phyloP scores from a whole-genome alignment of 257 asterid genomes.

The Eucommia ulmoides region DNA sequence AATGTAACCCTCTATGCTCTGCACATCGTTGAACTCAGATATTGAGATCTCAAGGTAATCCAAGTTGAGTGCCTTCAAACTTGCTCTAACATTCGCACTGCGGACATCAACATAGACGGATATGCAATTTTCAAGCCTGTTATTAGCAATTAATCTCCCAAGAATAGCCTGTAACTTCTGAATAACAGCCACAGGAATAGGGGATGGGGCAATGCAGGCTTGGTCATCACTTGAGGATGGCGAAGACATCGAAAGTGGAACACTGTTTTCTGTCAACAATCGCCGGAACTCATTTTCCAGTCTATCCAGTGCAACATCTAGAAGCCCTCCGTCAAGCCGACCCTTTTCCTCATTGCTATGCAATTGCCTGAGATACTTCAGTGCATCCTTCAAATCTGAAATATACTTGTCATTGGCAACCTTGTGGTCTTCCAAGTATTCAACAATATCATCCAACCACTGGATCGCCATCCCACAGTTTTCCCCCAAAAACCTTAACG shows the following conservation, averaged over 20 bases:
- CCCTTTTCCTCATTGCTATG: conserved; percentile 23
- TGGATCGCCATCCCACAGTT: conserved; percentile 44
- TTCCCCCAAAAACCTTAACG: conserved; percentile 49
- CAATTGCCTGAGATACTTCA: conserved; percentile 33
- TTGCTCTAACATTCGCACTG: conserved; percentile 29
- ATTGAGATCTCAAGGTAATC: conserved; percentile 44
- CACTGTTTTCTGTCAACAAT: conserved; percentile 19
- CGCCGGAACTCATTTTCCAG: conserved; percentile 42
- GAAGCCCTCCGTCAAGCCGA: conserved; percentile 26
- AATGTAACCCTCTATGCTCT: conserved; percentile 33
- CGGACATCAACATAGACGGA: conserved; percentile 41
- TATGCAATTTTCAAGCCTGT: conserved; percentile 36
- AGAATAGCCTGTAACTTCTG: conserved; percentile 40
- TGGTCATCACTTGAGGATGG: conserved; percentile 1
- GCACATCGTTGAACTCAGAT: conserved; percentile 45
- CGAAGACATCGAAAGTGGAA: conserved; percentile 7
- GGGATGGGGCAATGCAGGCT: conserved; percentile 7
- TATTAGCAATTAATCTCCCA: conserved; percentile 31
- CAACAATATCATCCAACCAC: conserved; percentile 62
- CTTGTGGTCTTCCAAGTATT: conserved; percentile 16
- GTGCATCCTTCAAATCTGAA: conserved; percentile 20
- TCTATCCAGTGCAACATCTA: conserved; percentile 28
- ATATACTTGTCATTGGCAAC: conserved; percentile 24
- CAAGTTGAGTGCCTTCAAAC: conserved; percentile 22
- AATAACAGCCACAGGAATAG: conserved; percentile 16